phyloP scores from a whole-genome alignment of 805 yeast genomes.

The Teunomyces panamensis region DNA sequence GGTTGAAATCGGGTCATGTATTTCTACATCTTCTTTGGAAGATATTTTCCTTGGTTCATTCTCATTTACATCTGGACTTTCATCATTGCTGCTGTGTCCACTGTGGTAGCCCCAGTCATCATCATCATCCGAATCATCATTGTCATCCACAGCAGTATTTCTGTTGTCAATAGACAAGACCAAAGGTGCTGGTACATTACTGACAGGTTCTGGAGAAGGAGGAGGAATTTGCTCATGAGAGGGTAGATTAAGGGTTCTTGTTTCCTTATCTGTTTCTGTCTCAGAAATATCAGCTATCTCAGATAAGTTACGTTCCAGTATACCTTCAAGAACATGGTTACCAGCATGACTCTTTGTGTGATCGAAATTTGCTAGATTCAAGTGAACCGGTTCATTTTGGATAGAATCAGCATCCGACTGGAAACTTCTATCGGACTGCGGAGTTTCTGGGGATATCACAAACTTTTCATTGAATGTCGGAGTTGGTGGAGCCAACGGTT shows the following conservation, averaged over 20 bases:
- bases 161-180: constrained; percentile 24
- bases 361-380: constrained; percentile 18
- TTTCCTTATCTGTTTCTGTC: background rate
- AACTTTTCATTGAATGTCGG: constrained; percentile 19
- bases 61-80: background rate
- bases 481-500: constrained; percentile 23
- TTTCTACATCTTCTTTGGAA: too few species aligned
- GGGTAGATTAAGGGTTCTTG: background rate
- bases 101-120: constrained; percentile 29
- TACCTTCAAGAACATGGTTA: background rate
- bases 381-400: constrained; percentile 32
- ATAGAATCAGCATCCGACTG: constrained; percentile 40
- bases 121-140: constrained; percentile 10
- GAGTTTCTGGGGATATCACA: constrained; percentile 27
- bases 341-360: background rate
- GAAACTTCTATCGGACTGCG: constrained; percentile 34
- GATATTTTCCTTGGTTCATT: background rate
- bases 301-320: background rate
- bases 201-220: background rate
- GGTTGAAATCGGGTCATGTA: background rate
- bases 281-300: background rate
- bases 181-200: constrained; percentile 15
- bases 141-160: constrained; percentile 7
- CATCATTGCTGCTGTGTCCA: constrained; percentile 13
- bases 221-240: background rate